phyloP scores from a whole-genome alignment of 2,329 filamentous ascomycete species.

The Myriangium duriaei region DNA sequence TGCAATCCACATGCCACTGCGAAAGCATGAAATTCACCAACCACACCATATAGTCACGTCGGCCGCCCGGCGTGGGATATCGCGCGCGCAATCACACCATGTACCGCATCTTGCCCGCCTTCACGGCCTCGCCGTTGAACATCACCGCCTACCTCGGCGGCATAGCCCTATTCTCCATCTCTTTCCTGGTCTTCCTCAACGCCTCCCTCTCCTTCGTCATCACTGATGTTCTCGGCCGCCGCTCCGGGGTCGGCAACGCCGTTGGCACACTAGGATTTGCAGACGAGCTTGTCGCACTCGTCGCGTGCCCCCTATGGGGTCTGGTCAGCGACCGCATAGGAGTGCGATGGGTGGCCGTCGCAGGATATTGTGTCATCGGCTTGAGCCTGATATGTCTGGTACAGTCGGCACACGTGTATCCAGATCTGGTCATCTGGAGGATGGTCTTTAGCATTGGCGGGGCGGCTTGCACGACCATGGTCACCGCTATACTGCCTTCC shows the following conservation, averaged over 20 bases:
- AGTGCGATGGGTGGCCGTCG: conserved; percentile 50
- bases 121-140: conserved; percentile 47
- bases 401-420: conserved; percentile 76
- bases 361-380: conserved; percentile 74
- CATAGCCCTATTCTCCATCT: conserved; percentile 76
- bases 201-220: conserved; percentile 74
- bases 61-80: too few relatives aligned
- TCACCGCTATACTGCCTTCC: conserved; percentile 80
- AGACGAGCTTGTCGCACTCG: conserved; percentile 68
- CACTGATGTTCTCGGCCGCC: conserved; percentile 66
- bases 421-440: conserved; percentile 71
- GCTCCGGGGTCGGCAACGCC: conserved; percentile 61
- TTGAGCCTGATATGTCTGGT: conserved; percentile 68
- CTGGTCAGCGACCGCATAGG: conserved; percentile 64
- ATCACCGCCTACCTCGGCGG: conserved; percentile 62
- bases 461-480: conserved; percentile 84
- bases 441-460: conserved; percentile 83
- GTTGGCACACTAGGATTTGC: conserved; percentile 77
- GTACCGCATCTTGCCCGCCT: conserved; percentile 20
- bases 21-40: too few relatives aligned
- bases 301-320: conserved; percentile 72
- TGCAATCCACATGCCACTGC: too few relatives aligned
- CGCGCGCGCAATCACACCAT: too few relatives aligned
- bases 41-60: too few relatives aligned
- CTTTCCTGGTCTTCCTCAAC: conserved; percentile 83